Percentiles rank a stretch among this genome's conserved stretches.
phyloP scores from a whole-genome alignment of 345 rosid species.

The Brassica rapa region DNA sequence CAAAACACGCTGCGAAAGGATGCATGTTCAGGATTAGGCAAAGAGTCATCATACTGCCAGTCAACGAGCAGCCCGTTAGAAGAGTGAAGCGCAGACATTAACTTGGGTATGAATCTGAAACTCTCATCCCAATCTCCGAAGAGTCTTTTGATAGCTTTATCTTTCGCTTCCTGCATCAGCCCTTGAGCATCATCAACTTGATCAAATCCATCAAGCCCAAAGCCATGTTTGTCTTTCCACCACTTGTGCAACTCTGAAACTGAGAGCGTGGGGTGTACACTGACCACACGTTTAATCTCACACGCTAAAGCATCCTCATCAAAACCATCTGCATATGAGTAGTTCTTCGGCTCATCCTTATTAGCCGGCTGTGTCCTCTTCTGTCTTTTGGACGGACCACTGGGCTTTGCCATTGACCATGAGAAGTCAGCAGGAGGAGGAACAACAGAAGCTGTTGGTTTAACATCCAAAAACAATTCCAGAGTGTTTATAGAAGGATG shows the following conservation, averaged over 20 bases:
- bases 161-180: not conserved
- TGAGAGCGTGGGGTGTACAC: slow-evolving; percentile 3
- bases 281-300: slow-evolving; percentile 11
- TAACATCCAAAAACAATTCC: slow-evolving; percentile 16
- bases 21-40: slow-evolving; percentile 18
- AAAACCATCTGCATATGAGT: not conserved
- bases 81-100: not conserved
- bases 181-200: not conserved
- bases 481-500: not conserved
- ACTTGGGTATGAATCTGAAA: not conserved
- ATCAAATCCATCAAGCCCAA: not conserved
- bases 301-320: not conserved
- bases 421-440: not conserved
- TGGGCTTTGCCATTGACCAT: not conserved
- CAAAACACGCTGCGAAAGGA: slow-evolving; percentile 12
- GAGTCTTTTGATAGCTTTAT: not conserved
- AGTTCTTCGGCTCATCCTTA: no score
- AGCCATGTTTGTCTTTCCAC: not conserved
- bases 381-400: not conserved
- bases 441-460: not conserved
- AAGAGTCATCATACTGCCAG: not conserved
- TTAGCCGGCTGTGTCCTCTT: not conserved
- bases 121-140: slow-evolving; percentile 19
- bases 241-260: not conserved
- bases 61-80: not conserved